Base-by-base conservation (phyloP, 371 early-diverging fungal genomes). In the Capniomyces stellatus region DNA sequence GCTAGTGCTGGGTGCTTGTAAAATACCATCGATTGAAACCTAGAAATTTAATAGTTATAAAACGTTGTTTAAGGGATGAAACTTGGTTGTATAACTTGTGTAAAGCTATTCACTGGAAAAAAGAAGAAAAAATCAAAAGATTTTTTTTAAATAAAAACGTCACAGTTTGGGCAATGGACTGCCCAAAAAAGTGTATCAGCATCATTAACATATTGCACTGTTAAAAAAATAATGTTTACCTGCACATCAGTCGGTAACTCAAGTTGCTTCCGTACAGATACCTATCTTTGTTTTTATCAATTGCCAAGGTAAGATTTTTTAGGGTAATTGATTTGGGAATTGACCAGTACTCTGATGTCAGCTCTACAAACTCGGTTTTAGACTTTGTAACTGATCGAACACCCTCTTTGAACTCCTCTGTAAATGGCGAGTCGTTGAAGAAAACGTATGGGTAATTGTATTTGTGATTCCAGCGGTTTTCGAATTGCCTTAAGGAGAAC, bases 181-280 rank as follows among this genome's bases (percentile, higher is more conserved):
- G n/a, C n/a, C n/a, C n/a, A n/a, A n/a, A n/a, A n/a, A n/a, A n/a
- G n/a, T n/a, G n/a, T n/a, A n/a, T n/a, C n/a, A n/a, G n/a, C n/a
- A n/a, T n/a, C n/a, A n/a, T n/a, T n/a, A n/a, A n/a, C n/a, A n/a
- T n/a, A n/a, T n/a, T n/a, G n/a, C n/a, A n/a, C n/a, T n/a, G n/a
- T n/a, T n/a, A n/a, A n/a, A n/a, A n/a, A n/a, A n/a, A n/a, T n/a
- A n/a, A n/a, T n/a, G 10, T n/a, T n/a, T n/a, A n/a, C n/a, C 87
- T 72, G 66, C 95, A 94, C 94, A 94, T 93, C 66, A 90, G 86
- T 42, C 89, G 77, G 64, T 96, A 96, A n/a, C 83, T 78, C 56
- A 81, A 75, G 40, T 74, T 79, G 13, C 79, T 89, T 24, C 87
- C 95, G 64, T 93, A 93, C 10, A 83, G 71, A 24, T 90, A 77